Conservation (phyloP, 1,139 yeast genomes). For the Blastobotrys ciferrii region DNA sequence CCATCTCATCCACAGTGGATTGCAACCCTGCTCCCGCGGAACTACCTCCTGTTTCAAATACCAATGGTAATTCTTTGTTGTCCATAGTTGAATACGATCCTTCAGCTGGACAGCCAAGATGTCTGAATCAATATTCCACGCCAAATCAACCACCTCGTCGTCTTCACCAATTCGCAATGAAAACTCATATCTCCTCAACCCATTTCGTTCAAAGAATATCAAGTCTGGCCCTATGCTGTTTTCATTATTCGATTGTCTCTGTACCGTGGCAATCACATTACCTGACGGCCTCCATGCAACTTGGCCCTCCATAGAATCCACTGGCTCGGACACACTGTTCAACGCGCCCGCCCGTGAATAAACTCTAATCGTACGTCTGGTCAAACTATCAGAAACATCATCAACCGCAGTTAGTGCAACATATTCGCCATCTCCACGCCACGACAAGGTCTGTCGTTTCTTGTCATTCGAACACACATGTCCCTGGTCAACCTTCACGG, state of each 20-base stretch:
- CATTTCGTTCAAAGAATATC: constrained; percentile 89
- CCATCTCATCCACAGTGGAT: constrained; percentile 42
- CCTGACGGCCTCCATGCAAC: constrained; percentile 94
- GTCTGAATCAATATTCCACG: constrained; percentile 86
- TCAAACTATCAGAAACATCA: constrained; percentile 42
- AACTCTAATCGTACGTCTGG: constrained; percentile 79
- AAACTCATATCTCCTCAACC: constrained; percentile 87
- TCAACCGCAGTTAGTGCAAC: constrained; percentile 70
- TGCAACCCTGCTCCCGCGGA: constrained; percentile 29
- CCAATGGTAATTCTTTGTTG: constrained; percentile 93
- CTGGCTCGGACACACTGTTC: constrained; percentile 87
- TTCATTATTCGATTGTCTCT: constrained; percentile 44
- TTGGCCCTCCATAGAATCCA: constrained; percentile 70
- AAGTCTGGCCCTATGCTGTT: constrained; percentile 29
- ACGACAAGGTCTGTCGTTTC: constrained; percentile 52
- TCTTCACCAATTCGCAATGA: constrained; percentile 57
- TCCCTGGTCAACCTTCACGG: constrained; percentile 69
- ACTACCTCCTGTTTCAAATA: constrained; percentile 77
- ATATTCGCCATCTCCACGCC: constrained; percentile 96
- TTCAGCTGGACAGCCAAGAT: constrained; percentile 64
- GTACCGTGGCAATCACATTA: constrained; percentile 78
- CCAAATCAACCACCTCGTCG: constrained; percentile 50
- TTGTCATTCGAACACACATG: constrained; percentile 53
- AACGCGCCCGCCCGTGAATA: constrained; percentile 72
- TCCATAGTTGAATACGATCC: constrained; percentile 78